Conservation (phyloP, 2,329 filamentous ascomycete species). For the Ceratocystis lukuohia region DNA sequence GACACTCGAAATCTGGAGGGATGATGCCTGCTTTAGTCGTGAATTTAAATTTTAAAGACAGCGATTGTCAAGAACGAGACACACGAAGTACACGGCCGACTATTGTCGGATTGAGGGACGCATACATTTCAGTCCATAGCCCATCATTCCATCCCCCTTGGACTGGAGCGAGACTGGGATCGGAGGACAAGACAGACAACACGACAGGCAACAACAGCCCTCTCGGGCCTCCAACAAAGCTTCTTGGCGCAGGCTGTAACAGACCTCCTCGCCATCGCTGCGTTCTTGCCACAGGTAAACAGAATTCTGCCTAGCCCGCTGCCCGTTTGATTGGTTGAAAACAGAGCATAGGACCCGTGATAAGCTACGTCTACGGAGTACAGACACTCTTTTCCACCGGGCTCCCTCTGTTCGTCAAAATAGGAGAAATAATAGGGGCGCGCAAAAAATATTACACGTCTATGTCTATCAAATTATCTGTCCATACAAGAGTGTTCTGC, state of each 20-base stretch:
- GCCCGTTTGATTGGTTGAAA: not conserved
- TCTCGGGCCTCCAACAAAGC: not conserved
- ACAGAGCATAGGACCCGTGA: not conserved
- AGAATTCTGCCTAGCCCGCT: not conserved
- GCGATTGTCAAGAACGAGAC: conserved; percentile 5
- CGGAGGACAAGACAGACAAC: not conserved
- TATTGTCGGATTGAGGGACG: not conserved
- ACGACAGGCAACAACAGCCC: not conserved
- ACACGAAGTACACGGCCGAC: not conserved
- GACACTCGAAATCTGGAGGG: not conserved
- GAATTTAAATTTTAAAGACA: not conserved
- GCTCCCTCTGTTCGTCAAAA: not conserved
- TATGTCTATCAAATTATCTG: not conserved
- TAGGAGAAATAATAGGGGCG: not conserved
- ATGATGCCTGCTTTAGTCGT: not conserved
- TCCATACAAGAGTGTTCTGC: not conserved
- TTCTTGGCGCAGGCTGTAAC: not conserved
- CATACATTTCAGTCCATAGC: not conserved
- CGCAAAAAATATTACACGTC: not conserved
- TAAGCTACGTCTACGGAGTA: not conserved
- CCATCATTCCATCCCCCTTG: not conserved
- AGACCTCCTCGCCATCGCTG: not conserved
- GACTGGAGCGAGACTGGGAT: conserved; percentile 3
- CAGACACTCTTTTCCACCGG: not conserved
- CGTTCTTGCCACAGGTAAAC: not conserved